Evolutionary conservation across 2,329 filamentous ascomycete species (phyloP).

Genomic region (Venturia effusa): DNA sequence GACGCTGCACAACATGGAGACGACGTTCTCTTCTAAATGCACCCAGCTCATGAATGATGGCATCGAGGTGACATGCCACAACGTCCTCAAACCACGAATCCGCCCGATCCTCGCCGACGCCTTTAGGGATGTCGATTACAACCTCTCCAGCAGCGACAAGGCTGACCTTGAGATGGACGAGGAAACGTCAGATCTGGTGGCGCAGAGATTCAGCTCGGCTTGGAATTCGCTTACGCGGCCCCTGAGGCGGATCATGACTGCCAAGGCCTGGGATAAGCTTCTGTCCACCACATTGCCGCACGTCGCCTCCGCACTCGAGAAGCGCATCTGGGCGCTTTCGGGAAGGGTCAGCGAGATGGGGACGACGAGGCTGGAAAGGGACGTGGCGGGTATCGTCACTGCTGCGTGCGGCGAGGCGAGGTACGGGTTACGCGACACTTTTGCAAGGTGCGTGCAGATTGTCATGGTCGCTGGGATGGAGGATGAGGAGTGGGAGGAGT

Average conservation of each 20-base stretch:
- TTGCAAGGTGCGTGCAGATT: conserved; percentile 67
- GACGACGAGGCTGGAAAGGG: conserved; percentile 72
- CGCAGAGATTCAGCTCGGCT: conserved; percentile 67
- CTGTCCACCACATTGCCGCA: conserved; percentile 64
- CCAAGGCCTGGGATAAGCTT: conserved; percentile 63
- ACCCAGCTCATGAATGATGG: conserved; percentile 75
- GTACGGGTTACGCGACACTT: conserved; percentile 68
- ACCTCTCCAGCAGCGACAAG: conserved; percentile 49
- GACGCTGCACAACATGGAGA: conserved; percentile 57
- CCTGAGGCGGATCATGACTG: conserved; percentile 72
- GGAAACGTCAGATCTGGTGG: conserved; percentile 55
- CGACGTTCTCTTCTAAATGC: conserved; percentile 65
- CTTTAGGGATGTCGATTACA: conserved; percentile 87
- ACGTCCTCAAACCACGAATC: conserved; percentile 75
- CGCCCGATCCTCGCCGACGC: conserved; percentile 76
- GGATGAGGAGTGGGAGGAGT: conserved; percentile 86
- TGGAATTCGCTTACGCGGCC: conserved; percentile 84
- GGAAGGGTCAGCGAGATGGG: conserved; percentile 73
- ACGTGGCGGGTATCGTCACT: conserved; percentile 65
- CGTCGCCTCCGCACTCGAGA: conserved; percentile 71
- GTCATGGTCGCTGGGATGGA: conserved; percentile 88
- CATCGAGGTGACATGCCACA: conserved; percentile 68
- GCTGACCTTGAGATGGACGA: conserved; percentile 41
- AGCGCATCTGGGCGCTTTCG: conserved; percentile 70
- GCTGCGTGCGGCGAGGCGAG: conserved; percentile 56